Conservation (phyloP, 306 rosid species). For the Sophora flavescens region DNA sequence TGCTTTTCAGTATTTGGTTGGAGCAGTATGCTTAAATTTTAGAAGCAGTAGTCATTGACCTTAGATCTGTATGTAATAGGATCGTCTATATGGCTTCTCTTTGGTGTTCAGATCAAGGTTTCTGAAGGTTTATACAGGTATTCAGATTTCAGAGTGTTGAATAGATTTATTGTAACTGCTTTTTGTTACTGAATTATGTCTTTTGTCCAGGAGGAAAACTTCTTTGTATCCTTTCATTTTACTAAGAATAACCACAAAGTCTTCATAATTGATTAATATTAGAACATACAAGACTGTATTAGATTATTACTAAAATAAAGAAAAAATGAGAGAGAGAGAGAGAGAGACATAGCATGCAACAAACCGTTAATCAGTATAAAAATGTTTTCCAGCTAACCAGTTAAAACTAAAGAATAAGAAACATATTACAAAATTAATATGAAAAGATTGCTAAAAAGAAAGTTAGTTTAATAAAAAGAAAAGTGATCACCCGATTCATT, state of each 20-base stretch:
- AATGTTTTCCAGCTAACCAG: slow-evolving; percentile 1
- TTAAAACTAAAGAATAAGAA: slow-evolving; percentile 12
- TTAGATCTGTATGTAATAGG: slow-evolving; percentile 10
- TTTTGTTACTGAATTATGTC: slow-evolving; percentile 8
- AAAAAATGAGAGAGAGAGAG: neutral
- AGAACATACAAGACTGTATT: neutral
- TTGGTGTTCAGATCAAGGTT: slow-evolving; percentile 36
- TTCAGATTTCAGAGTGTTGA: slow-evolving; percentile 8
- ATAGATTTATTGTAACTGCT: slow-evolving; percentile 6
- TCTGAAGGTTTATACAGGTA: slow-evolving; percentile 14
- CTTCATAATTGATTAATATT: slow-evolving; percentile 15
- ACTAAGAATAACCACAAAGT: slow-evolving; percentile 14
- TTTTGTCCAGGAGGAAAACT: slow-evolving; percentile 22
- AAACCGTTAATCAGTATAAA: slow-evolving; percentile 7
- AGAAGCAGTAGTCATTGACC: neutral
- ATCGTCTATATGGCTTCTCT: slow-evolving; percentile 21
- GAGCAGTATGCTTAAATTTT: slow-evolving; percentile 2
- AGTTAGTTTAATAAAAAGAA: slow-evolving; percentile 12
- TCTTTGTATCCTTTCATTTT: neutral
- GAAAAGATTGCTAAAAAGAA: slow-evolving; percentile 19
- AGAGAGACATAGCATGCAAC: neutral
- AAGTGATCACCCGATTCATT: slow-evolving; percentile 27
- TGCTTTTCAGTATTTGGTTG: slow-evolving; percentile 10
- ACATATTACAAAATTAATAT: slow-evolving; percentile 12
- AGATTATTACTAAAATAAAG: neutral